Base-by-base conservation (phyloP, 345 rosid genomes). In the Salix viminalis region DNA sequence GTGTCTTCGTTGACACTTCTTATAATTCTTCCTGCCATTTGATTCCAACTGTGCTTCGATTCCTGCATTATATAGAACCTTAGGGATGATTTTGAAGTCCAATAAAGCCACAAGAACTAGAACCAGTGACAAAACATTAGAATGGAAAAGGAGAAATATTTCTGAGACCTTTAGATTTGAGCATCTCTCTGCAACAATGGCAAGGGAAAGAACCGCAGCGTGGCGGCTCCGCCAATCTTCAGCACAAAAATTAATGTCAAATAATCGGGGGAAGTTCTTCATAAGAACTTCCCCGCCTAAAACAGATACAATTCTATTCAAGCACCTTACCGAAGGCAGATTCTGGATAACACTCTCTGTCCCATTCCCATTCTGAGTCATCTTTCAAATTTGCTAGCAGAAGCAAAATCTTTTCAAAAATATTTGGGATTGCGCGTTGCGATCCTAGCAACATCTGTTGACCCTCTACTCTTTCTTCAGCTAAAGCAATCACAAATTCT, bases 151-250 rank as follows among this genome's bases (percentile, higher is more conserved):
- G 26, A 37, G 24, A 11, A 13, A 44, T n/a, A 58, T 3, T 54
- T 58, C 64, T 8, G 28, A 58, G 64, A 58, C 64, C 64, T 69
- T 24, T 60, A 50, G 48, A 44, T 46, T 48, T 21, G 70, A 21
- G 54, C 65, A 48, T 18, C 10, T 52, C 10, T 42, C 41, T 50
- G 48, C 72, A 4, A 75, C 13, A 36, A 30, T 36, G 34, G 65
- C 36, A 4, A 42, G 21, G 34, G 50, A 34, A 67, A 42, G n/a
- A 23, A 67, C 24, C 9, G 65, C 72, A 67, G 72, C 64, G 67
- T 66, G 34, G n/a, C 78, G 71, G 19, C 34, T n/a, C 58, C 52
- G 37, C 78, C 78, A 75, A n/a, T n/a, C 36, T 7, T 67, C 46
- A 34, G 64, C 16, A 23, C 7, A 11, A 19, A 52, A 37, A 10